phyloP scores from a whole-genome alignment of 1,284 basidiomycete genomes.

The Melanopsichium pennsylvanicum region DNA sequence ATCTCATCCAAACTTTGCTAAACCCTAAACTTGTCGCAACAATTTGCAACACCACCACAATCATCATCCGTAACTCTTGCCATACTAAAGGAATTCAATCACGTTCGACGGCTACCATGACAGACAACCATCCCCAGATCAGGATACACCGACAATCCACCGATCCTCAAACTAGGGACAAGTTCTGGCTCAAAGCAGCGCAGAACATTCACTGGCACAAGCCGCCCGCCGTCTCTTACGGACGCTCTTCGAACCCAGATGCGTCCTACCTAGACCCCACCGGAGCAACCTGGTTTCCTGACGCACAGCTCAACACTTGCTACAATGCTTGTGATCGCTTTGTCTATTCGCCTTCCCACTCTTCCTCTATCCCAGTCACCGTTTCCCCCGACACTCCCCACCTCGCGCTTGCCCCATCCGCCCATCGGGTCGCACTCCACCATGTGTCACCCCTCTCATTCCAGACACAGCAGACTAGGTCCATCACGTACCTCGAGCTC shows the following conservation, averaged over 20 bases:
- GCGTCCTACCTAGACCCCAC: slow-evolving; percentile 30
- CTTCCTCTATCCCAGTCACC: slow-evolving; percentile 34
- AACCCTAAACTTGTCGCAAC: no score
- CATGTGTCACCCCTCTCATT: slow-evolving; percentile 55
- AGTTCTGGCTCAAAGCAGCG: slow-evolving; percentile 54
- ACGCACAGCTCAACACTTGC: slow-evolving; percentile 47
- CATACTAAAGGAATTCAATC: no score
- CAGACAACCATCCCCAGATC: slow-evolving; percentile 38
- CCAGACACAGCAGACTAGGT: slow-evolving; percentile 44
- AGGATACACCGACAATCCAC: slow-evolving; percentile 50
- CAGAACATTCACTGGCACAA: slow-evolving; percentile 53
- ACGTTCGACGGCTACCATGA: slow-evolving; percentile 10
- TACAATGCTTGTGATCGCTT: slow-evolving; percentile 47
- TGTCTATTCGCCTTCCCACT: slow-evolving; percentile 32
- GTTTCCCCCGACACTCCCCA: slow-evolving; percentile 50
- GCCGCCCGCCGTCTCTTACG: slow-evolving; percentile 43
- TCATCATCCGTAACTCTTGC: no score
- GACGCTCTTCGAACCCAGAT: slow-evolving; percentile 22
- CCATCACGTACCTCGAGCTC: slow-evolving; percentile 54
- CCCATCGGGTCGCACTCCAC: slow-evolving; percentile 47
- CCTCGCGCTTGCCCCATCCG: slow-evolving; percentile 34
- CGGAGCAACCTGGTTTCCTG: slow-evolving; percentile 50
- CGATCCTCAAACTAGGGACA: slow-evolving; percentile 37
- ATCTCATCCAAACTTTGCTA: no score
- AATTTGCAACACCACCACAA: neutral